Conservation (phyloP, 441 rosid species). For the Lepidium campestre region DNA sequence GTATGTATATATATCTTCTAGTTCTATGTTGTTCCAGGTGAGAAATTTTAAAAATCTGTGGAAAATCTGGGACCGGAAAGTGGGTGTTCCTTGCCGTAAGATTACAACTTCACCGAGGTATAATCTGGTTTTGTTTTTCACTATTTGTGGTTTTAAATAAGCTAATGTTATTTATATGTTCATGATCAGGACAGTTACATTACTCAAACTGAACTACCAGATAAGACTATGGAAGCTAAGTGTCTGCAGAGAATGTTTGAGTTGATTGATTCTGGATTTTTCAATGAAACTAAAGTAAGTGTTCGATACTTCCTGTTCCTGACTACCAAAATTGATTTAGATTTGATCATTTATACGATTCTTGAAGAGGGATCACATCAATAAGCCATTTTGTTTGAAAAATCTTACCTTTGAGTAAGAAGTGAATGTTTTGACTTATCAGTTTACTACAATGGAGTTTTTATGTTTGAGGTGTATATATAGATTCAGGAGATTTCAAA, state of each 20-base stretch:
- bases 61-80: constrained; percentile 32
- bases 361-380: neutral
- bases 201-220: constrained; percentile 21
- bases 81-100: constrained; percentile 27
- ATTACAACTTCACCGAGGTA: constrained; percentile 20
- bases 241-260: constrained; percentile 35
- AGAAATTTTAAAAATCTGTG: constrained; percentile 38
- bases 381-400: neutral
- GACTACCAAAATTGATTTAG: neutral
- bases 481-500: constrained; percentile 57
- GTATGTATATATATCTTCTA: no score
- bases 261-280: constrained; percentile 59
- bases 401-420: neutral
- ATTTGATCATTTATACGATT: neutral
- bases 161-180: constrained; percentile 11
- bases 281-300: constrained; percentile 53
- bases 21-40: neutral
- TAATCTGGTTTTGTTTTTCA: neutral
- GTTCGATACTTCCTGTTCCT: neutral
- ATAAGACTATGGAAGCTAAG: constrained; percentile 33
- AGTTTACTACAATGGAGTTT: neutral
- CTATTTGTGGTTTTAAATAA: neutral
- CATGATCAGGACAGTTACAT: constrained; percentile 47
- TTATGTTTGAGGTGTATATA: constrained; percentile 1
- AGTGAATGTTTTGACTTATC: neutral